Conservation (phyloP, 805 yeast genomes). For the Candida arabinofermentans region DNA sequence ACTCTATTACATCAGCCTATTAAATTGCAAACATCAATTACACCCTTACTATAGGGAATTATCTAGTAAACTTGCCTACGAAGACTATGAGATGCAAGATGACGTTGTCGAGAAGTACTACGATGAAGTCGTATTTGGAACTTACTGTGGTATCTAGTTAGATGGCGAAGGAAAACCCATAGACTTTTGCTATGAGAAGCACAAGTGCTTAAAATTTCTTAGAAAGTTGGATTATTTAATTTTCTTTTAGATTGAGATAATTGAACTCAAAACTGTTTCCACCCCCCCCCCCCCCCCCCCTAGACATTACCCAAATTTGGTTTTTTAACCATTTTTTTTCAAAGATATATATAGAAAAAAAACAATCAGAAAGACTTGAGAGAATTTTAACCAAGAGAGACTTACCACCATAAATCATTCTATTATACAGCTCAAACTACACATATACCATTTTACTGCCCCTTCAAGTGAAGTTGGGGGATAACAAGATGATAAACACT, state of each 20-base stretch:
- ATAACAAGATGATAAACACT: no score
- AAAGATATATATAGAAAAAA: no score
- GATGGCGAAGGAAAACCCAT: neutral
- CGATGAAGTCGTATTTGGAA: neutral
- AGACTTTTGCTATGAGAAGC: neutral
- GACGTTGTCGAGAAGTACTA: neutral
- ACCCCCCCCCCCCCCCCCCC: no score
- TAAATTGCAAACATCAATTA: neutral
- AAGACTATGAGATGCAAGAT: slow-evolving; percentile 2
- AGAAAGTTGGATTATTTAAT: neutral
- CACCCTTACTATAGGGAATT: slow-evolving; percentile 4
- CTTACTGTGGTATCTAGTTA: neutral
- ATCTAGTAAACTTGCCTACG: neutral
- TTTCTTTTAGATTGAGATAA: neutral
- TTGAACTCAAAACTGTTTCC: neutral
- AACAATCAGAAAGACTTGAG: no score
- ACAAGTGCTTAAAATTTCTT: slow-evolving; percentile 1
- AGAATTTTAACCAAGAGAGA: no score
- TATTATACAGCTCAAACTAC: no score
- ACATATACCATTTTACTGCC: no score
- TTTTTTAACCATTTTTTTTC: no score
- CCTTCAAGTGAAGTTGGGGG: no score
- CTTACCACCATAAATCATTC: no score
- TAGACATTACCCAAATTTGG: no score
- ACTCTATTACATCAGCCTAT: neutral